Evolutionary conservation across 257 asterid genomes (phyloP).

Genomic region (Rhazya stricta): DNA sequence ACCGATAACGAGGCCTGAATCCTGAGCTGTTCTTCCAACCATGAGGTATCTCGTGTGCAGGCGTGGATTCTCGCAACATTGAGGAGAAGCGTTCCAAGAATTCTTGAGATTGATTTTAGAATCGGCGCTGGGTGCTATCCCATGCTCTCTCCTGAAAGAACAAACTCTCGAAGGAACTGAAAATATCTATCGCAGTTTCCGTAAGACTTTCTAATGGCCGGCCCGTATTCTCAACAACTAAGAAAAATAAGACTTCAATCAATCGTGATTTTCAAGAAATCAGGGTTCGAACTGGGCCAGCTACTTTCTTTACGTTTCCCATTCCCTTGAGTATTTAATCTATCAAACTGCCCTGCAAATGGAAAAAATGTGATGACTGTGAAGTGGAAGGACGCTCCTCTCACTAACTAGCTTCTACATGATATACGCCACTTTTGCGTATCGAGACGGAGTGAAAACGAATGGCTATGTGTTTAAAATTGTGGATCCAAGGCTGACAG

Average conservation of each 20-base stretch:
- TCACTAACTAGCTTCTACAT: neutral
- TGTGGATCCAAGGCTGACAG: neutral
- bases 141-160: neutral
- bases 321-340: neutral
- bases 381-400: neutral
- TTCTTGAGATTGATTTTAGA: neutral
- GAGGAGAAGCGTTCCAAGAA: too few species aligned
- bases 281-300: neutral
- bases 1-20: neutral
- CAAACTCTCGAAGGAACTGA: neutral
- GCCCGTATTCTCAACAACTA: neutral
- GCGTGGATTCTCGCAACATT: neutral
- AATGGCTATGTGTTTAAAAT: neutral
- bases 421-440: neutral
- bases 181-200: neutral
- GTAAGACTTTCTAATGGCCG: neutral
- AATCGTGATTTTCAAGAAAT: neutral
- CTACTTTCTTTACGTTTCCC: neutral
- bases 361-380: neutral
- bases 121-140: neutral
- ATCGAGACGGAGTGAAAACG: too few species aligned
- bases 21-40: neutral
- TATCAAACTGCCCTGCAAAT: neutral
- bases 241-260: neutral
- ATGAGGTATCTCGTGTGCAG: neutral